Evolutionary conservation across 2,329 filamentous ascomycete genomes (phyloP).

Genomic region (Pseudogymnoascus sp.): DNA sequence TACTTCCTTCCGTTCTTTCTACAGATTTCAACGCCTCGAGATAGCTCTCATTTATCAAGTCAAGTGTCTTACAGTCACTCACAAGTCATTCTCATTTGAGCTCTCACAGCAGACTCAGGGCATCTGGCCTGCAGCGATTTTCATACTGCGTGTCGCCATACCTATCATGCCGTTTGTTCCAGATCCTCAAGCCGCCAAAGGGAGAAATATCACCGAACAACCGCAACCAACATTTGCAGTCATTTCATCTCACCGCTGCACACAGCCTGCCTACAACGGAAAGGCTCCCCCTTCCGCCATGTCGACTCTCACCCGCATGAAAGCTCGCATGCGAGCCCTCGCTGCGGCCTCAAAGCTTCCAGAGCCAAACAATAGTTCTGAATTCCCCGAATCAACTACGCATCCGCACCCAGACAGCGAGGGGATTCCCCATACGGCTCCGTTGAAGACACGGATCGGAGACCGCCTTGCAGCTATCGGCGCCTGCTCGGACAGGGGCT

Average conservation of each 20-base stretch:
- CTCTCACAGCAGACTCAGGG: too few relatives aligned
- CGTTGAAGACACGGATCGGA: not conserved
- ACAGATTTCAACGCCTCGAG: not conserved
- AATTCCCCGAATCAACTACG: not conserved
- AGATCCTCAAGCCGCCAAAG: not conserved
- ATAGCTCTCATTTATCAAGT: not conserved
- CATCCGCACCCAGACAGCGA: not conserved
- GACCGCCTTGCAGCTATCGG: not conserved
- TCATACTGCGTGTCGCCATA: not conserved
- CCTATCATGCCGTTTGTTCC: not conserved
- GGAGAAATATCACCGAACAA: not conserved
- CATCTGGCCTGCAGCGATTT: not conserved
- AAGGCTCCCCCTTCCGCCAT: not conserved
- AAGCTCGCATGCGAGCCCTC: not conserved
- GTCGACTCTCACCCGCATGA: not conserved
- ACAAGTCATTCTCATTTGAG: not conserved
- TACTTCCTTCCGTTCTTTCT: not conserved
- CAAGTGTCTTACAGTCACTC: not conserved
- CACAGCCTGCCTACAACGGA: not conserved
- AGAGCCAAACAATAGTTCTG: not conserved
- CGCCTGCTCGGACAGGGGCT: not conserved
- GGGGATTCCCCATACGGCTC: not conserved
- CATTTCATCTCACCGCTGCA: not conserved
- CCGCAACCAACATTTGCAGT: not conserved
- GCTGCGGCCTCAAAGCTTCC: not conserved